phyloP scores from a whole-genome alignment of 768 basidiomycete genomes.

The Tricholoma saponaceum region DNA sequence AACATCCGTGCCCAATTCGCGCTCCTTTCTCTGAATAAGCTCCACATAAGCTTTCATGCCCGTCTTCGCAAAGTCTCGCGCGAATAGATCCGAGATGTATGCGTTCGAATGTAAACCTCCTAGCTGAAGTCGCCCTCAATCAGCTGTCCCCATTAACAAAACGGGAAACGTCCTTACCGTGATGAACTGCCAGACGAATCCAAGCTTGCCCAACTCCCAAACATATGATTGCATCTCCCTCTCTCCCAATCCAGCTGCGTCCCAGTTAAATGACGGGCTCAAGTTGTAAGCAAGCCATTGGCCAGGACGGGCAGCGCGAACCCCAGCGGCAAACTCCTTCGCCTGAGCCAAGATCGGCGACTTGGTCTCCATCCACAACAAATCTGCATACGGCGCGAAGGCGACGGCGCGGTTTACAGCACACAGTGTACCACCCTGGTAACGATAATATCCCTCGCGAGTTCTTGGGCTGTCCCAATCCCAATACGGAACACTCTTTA shows the following conservation, averaged over 20 bases:
- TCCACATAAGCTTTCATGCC: conserved; percentile 99
- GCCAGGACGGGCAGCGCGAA: conserved; percentile 74
- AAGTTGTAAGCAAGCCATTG: conserved; percentile 98
- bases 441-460: conserved; percentile 94
- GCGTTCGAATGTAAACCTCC: conserved; percentile 97
- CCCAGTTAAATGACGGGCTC: conserved; percentile 93
- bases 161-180: conserved; percentile 52
- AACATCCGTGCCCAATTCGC: conserved; percentile 92
- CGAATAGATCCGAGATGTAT: conserved; percentile 93
- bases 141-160: neutral
- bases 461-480: conserved; percentile 94
- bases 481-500: conserved; percentile 79
- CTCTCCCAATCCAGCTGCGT: conserved; percentile 84
- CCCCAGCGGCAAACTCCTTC: conserved; percentile 85
- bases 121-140: conserved; percentile 49
- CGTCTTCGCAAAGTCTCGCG: conserved; percentile 81
- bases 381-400: conserved; percentile 90
- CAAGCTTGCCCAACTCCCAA: conserved; percentile 92
- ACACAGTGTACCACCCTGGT: conserved; percentile 94
- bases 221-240: conserved; percentile 85
- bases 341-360: conserved; percentile 91
- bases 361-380: conserved; percentile 97
- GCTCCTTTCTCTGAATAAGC: conserved; percentile 86
- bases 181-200: conserved; percentile 99
- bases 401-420: conserved; percentile 90